Percentiles rank a stretch among this genome's conserved stretches.
Conservation (phyloP, 1,139 yeast genomes). For the Wickerhamomyces sp. region DNA sequence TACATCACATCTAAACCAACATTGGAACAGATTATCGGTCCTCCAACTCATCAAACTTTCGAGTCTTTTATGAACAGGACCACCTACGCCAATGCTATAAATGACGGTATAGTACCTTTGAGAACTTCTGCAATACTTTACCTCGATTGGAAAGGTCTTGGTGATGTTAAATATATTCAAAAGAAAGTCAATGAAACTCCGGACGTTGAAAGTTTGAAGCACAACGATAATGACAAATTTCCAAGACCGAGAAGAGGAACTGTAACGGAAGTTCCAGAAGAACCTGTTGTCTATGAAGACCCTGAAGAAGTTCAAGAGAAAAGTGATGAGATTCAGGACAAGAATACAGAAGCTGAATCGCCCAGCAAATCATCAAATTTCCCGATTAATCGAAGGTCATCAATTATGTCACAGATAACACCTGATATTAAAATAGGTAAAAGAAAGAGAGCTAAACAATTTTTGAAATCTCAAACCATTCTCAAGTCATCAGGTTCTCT, state of each 20-base stretch:
- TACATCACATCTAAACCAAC: constrained; percentile 37
- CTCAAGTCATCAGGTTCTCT: constrained; percentile 4
- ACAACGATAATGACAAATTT: constrained; percentile 14
- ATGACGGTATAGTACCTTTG: constrained; percentile 90
- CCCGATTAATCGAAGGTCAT: not conserved
- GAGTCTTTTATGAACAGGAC: constrained; percentile 43
- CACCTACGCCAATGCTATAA: constrained; percentile 33
- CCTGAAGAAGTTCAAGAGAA: not conserved
- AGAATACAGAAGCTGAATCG: not conserved
- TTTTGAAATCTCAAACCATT: constrained; percentile 27
- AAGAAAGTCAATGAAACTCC: constrained; percentile 13
- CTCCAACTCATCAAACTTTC: constrained; percentile 45
- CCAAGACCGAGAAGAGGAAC: constrained; percentile 7
- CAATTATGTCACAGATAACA: constrained; percentile 4
- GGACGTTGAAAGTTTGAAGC: constrained; percentile 2
- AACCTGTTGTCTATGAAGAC: constrained; percentile 3
- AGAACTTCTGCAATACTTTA: constrained; percentile 80
- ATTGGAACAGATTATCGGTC: constrained; percentile 45
- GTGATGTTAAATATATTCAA: constrained; percentile 40
- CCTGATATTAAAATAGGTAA: constrained; percentile 12
- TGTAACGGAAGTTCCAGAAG: constrained; percentile 33
- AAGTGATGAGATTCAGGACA: not conserved
- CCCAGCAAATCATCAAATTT: not conserved
- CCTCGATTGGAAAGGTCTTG: constrained; percentile 60
- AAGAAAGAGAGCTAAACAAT: constrained; percentile 25